Percentiles rank a stretch among this genome's conserved stretches.
Evolutionary conservation across 2,329 filamentous ascomycete genomes (phyloP).

Genomic region (Beauveria varroae): DNA sequence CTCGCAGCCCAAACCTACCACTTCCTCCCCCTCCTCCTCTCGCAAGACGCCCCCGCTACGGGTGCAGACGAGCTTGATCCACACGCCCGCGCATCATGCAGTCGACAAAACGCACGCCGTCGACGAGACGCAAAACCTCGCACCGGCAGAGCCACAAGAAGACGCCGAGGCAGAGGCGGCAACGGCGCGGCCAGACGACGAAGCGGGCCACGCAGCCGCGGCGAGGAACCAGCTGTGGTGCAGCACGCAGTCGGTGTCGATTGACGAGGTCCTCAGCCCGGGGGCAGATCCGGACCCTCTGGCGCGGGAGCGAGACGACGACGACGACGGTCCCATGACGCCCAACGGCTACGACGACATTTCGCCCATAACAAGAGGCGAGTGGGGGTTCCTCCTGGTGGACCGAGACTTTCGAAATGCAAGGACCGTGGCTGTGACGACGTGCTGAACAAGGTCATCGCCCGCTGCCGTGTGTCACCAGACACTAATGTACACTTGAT

Average conservation of each 20-base stretch:
- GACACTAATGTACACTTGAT: background rate
- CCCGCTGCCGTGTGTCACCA: no score
- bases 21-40: no score
- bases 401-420: constrained; percentile 36
- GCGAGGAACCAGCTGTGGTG: constrained; percentile 27
- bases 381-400: constrained; percentile 55
- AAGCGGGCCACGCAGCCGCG: constrained; percentile 30
- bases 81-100: constrained; percentile 7
- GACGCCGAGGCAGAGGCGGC: background rate
- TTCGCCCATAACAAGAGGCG: constrained; percentile 52
- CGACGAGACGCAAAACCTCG: background rate
- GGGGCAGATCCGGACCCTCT: constrained; percentile 13
- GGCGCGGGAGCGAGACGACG: background rate
- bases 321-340: constrained; percentile 33
- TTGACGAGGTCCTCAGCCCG: constrained; percentile 36
- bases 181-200: constrained; percentile 16
- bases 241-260: constrained; percentile 23
- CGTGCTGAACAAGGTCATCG: constrained; percentile 29
- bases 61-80: constrained; percentile 36
- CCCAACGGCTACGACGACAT: constrained; percentile 56
- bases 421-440: constrained; percentile 44
- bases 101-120: background rate
- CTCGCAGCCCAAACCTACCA: background rate
- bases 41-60: constrained; percentile 25
- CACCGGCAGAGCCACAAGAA: background rate